Conservation (phyloP, 495 filamentous ascomycete species). For the Ramalina intermedia region DNA sequence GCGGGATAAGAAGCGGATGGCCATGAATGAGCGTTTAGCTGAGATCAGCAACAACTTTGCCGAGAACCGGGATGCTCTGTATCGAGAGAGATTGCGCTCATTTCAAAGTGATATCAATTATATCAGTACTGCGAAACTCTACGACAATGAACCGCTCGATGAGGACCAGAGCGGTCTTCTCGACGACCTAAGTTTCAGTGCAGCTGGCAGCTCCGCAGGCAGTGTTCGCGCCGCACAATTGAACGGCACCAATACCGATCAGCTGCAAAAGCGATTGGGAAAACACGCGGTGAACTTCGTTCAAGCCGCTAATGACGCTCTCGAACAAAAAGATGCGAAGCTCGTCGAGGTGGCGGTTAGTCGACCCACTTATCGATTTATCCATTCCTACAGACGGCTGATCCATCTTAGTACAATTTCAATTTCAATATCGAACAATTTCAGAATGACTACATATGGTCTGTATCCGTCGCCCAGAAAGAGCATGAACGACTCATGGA, state of each 20-base stretch:
- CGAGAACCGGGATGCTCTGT: conserved; percentile 67
- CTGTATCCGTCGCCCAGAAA: conserved; percentile 60
- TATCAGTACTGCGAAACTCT: conserved; percentile 70
- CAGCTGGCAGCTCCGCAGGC: conserved; percentile 24
- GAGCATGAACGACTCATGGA: conserved; percentile 64
- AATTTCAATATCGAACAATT: conserved; percentile 13
- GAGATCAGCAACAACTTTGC: conserved; percentile 61
- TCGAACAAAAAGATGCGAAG: conserved; percentile 70
- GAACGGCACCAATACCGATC: conserved; percentile 30
- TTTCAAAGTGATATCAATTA: conserved; percentile 82
- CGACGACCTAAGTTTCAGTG: conserved; percentile 43
- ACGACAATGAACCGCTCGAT: conserved; percentile 54
- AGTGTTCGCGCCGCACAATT: conserved; percentile 13
- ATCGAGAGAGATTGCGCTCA: conserved; percentile 75
- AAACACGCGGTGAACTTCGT: conserved; percentile 69
- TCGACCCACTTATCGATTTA: conserved; percentile 4
- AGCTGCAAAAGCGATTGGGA: conserved; percentile 55
- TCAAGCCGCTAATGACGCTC: conserved; percentile 66
- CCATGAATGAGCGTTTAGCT: conserved; percentile 58
- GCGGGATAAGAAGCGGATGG: conserved; percentile 74
- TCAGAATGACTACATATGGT: conserved; percentile 26
- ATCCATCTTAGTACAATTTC: conserved; percentile 8
- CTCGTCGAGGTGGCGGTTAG: conserved; percentile 63
- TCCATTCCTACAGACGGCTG: neutral
- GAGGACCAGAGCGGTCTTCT: conserved; percentile 54